A percentile compares a stretch with the other conserved stretches of the same genome.
phyloP scores from a whole-genome alignment of 1,284 basidiomycete genomes.

The Tylopilus sp. region DNA sequence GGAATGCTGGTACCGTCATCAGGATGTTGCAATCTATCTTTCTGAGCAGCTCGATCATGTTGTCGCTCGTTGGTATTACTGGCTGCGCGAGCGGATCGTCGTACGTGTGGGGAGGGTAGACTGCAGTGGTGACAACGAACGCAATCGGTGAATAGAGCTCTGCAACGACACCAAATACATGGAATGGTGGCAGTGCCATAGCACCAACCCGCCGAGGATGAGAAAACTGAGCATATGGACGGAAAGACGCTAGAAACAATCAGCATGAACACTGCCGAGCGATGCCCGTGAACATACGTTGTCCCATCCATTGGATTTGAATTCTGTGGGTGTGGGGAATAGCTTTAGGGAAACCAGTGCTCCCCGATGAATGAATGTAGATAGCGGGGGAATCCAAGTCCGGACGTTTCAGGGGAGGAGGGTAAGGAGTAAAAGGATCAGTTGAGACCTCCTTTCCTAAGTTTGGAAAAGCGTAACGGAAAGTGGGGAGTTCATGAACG shows the following conservation, averaged over 20 bases:
- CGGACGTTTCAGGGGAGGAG: slow-evolving; percentile 13
- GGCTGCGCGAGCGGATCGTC: slow-evolving; percentile 10
- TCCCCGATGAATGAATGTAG: slow-evolving; percentile 41
- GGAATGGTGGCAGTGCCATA: slow-evolving; percentile 32
- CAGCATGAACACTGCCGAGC: background rate
- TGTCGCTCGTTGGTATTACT: slow-evolving; percentile 15
- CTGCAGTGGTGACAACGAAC: slow-evolving; percentile 4
- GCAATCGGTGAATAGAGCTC: slow-evolving; percentile 20
- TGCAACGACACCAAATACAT: slow-evolving; percentile 19
- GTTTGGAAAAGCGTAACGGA: slow-evolving; percentile 33
- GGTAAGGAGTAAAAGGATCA: slow-evolving; percentile 34
- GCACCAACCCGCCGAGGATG: slow-evolving; percentile 20
- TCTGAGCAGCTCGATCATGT: slow-evolving; percentile 7
- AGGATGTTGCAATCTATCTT: slow-evolving; percentile 7
- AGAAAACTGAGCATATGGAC: background rate
- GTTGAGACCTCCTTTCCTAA: slow-evolving; percentile 31
- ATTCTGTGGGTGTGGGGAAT: slow-evolving; percentile 29
- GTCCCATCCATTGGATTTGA: slow-evolving; percentile 27
- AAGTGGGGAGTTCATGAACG: slow-evolving; percentile 32
- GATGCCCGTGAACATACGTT: slow-evolving; percentile 13
- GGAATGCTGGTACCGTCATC: slow-evolving; percentile 24
- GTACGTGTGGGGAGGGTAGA: slow-evolving; percentile 16
- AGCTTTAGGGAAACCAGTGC: slow-evolving; percentile 39
- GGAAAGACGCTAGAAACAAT: slow-evolving; percentile 5
- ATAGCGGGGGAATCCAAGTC: slow-evolving; percentile 22